Evolutionary conservation across 768 basidiomycete genomes (phyloP), one percentile per base, ranked within the genome.

Genomic region (Chiua virens): DNA sequence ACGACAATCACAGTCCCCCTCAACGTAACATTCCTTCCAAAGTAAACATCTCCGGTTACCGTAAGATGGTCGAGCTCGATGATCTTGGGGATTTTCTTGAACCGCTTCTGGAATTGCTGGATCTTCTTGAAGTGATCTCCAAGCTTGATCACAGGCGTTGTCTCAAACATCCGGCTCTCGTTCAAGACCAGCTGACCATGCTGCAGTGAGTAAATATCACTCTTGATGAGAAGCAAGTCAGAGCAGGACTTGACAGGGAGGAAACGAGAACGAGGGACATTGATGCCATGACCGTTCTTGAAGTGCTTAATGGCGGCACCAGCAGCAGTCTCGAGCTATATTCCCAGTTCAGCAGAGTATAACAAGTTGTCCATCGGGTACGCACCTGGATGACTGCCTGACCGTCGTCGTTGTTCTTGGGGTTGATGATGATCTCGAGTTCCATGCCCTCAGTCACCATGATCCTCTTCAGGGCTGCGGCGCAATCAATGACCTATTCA

Each of bases 391-490:
- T 75, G 57, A 91, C 82, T 30, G 85, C 73, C 58, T 81, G 77
- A 13, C 89, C 88, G 43, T 82, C 79, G 50, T 89, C 86, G 41
- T 80, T 82, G 51, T 73, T 71, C 75, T 88, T 86, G 58, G 78
- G 78, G 71, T 89, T 90, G 66, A 84, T 78, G 64, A 92, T 91
- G 65, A 92, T 89, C 60, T 92, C 89, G 52, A 92, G 77, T 57
- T 85, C 83, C 75, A 92, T 72, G 35, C 71, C 75, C 49, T 82
- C 83, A 20, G 71, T 75, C 55, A 81, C 82, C 83, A 92, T 83
- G 58, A 87, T 75, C 40, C 82, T 80, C 78, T 88, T 92, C 66
- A 92, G 75, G 45, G 88, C 83, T 79, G 45, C 5, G 22, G 37
- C 22, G 37, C 32, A 34, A 36, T 63, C 48, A 64, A 35, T 8